phyloP scores from a whole-genome alignment of 768 basidiomycete species.

The Russula sp. region DNA sequence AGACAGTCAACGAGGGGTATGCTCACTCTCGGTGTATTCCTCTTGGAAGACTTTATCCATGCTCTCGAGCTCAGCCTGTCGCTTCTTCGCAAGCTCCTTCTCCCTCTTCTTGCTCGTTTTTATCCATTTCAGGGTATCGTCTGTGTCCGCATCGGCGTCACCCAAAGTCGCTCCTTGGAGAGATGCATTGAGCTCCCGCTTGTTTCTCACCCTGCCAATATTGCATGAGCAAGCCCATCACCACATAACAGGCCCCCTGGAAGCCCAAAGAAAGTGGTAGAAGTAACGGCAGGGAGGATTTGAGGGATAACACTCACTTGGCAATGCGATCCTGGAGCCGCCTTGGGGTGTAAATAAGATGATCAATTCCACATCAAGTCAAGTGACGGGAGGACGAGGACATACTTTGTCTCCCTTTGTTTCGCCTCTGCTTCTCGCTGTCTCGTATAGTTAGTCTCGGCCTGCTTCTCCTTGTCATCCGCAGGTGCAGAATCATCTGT shows the following conservation, averaged over 20 bases:
- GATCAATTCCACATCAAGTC: constrained; percentile 23
- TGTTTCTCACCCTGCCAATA: constrained; percentile 77
- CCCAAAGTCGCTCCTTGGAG: constrained; percentile 92
- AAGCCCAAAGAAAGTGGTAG: constrained; percentile 30
- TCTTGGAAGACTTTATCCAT: constrained; percentile 74
- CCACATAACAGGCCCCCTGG: constrained; percentile 25
- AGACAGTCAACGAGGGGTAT: not conserved
- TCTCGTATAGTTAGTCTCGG: constrained; percentile 81
- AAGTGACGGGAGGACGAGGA: constrained; percentile 9
- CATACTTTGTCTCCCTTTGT: constrained; percentile 72
- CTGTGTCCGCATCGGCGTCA: constrained; percentile 70
- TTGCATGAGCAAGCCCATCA: constrained; percentile 42
- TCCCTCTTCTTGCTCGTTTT: constrained; percentile 88
- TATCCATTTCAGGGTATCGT: constrained; percentile 84
- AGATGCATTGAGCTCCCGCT: constrained; percentile 85
- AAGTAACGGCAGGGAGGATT: constrained; percentile 25
- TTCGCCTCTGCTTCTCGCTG: constrained; percentile 62
- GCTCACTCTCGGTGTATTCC: constrained; percentile 84
- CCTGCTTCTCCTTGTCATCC: constrained; percentile 74
- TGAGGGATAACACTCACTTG: constrained; percentile 65
- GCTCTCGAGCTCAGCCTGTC: constrained; percentile 76
- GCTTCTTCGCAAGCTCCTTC: constrained; percentile 78
- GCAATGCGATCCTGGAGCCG: constrained; percentile 68
- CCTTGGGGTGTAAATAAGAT: constrained; percentile 36
- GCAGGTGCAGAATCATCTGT: constrained; percentile 70